Evolutionary conservation across 177 flowering plant genomes (phyloP).

Genomic region (Vitis hybrid): DNA sequence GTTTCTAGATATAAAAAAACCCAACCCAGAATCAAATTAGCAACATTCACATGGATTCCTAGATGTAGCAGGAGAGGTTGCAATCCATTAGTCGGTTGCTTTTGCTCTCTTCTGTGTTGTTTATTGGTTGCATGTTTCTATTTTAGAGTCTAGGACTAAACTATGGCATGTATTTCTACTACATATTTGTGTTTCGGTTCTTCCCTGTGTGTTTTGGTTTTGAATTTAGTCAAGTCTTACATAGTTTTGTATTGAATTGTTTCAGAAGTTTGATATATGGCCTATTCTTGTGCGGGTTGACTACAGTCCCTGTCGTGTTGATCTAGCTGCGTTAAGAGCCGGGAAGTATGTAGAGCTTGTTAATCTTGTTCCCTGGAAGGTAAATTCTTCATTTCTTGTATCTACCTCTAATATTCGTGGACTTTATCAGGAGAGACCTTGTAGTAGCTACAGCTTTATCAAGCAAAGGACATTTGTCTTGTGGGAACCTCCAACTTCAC

Average conservation of each 20-base stretch:
- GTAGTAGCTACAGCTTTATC: neutral
- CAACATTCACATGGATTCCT: too few species aligned
- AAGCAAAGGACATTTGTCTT: neutral
- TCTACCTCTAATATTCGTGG: neutral
- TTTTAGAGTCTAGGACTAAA: neutral
- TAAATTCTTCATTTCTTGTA: constrained; percentile 20
- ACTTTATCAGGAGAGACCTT: neutral
- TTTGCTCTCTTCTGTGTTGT: too few species aligned
- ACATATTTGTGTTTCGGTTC: neutral
- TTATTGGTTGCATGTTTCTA: constrained; percentile 1
- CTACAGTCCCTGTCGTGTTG: constrained; percentile 78
- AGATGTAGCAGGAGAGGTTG: too few species aligned
- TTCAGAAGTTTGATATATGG: constrained; percentile 84
- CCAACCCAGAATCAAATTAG: too few species aligned
- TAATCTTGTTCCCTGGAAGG: constrained; percentile 96
- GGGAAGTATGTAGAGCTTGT: constrained; percentile 95
- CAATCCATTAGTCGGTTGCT: too few species aligned
- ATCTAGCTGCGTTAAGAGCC: constrained; percentile 76
- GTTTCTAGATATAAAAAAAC: too few species aligned
- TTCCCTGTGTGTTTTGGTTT: neutral
- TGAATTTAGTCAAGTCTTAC: neutral
- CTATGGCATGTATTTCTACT: neutral
- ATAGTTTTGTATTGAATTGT: neutral
- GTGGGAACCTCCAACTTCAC: neutral
- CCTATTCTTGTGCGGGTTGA: constrained; percentile 81